Percentiles rank a stretch among this genome's conserved stretches.
These are phyloP conservation scores for Nyctanthes arbortristis DNA, from an alignment of 257 asterid genomes.

Conservation along the genomic window DNA sequence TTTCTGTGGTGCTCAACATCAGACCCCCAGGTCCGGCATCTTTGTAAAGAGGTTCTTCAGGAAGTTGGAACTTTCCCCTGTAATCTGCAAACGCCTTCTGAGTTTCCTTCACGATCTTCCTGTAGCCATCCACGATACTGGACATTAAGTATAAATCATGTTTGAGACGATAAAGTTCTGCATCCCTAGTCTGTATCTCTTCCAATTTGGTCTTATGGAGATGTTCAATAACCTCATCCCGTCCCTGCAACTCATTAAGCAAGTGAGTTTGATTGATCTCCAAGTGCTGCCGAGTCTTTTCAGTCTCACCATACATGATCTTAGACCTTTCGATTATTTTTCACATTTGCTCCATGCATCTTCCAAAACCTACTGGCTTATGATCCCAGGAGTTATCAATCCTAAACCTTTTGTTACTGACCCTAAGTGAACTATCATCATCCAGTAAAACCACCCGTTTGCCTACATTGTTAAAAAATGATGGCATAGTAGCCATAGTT, in stretches of 20 bases:
- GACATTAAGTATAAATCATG: constrained; percentile 69
- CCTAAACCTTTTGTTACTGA: constrained; percentile 65
- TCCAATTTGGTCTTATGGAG: constrained; percentile 55
- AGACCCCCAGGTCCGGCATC: constrained; percentile 81
- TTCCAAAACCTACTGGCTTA: constrained; percentile 48
- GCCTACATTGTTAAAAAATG: constrained; percentile 47
- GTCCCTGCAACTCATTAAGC: constrained; percentile 61
- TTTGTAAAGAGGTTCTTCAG: constrained; percentile 70
- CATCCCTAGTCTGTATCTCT: constrained; percentile 62
- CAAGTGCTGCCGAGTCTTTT: constrained; percentile 38
- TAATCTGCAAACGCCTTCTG: constrained; percentile 65
- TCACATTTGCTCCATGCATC: constrained; percentile 61
- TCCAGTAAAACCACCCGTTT: constrained; percentile 66
- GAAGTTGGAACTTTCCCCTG: constrained; percentile 48
- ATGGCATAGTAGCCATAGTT: constrained; percentile 34
- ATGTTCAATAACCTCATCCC: constrained; percentile 48
- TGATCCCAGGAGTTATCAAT: constrained; percentile 46
- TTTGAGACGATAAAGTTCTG: constrained; percentile 56
- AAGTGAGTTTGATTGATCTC: constrained; percentile 47
- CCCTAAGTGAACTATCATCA: constrained; percentile 33
- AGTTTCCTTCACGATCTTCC: constrained; percentile 68
- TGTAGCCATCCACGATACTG: constrained; percentile 60
- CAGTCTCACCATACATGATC: constrained; percentile 48
- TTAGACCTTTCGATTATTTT: constrained; percentile 42
- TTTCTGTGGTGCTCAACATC: constrained; percentile 62